These are phyloP conservation scores for Myrmaecium sp. DNA, from an alignment of 2,329 filamentous ascomycete genomes.

Conservation along the genomic window DNA sequence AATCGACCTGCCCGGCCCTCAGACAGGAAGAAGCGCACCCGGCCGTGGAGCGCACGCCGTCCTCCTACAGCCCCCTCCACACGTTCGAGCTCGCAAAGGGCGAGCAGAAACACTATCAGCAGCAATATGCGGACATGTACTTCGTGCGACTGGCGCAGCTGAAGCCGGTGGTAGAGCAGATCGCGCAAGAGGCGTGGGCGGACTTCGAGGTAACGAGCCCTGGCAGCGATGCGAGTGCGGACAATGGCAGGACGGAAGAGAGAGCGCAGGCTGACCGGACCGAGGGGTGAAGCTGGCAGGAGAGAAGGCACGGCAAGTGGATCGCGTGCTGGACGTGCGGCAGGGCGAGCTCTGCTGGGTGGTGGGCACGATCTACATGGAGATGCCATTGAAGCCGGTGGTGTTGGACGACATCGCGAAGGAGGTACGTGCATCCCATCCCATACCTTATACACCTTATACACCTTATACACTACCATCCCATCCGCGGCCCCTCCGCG, in stretches of 20 bases:
- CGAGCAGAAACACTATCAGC: conserved; percentile 55
- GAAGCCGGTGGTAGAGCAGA: conserved; percentile 63
- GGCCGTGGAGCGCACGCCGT: conserved; percentile 26
- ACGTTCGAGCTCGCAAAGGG: conserved; percentile 57
- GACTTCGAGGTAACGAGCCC: conserved; percentile 40
- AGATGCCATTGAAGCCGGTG: conserved; percentile 90
- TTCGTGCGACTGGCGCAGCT: conserved; percentile 78
- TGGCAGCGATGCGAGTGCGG: conserved; percentile 1
- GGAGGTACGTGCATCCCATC: conserved; percentile 40
- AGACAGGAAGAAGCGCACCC: no score
- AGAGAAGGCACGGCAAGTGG: conserved; percentile 58
- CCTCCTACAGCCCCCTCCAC: conserved; percentile 55
- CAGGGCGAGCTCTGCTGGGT: conserved; percentile 96
- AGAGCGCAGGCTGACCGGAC: background rate
- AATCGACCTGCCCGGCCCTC: no score
- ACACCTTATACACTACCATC: background rate
- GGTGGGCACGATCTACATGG: conserved; percentile 87
- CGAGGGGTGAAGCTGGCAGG: conserved; percentile 40
- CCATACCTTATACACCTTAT: no score
- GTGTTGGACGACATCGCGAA: conserved; percentile 90
- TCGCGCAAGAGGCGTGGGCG: conserved; percentile 61
- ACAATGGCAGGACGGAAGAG: conserved; percentile 2
- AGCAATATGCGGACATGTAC: conserved; percentile 97
- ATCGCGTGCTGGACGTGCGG: conserved; percentile 83
- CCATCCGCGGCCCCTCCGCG: background rate